phyloP scores from a whole-genome alignment of 805 yeast genomes.

The Teunomyces pallodes region DNA sequence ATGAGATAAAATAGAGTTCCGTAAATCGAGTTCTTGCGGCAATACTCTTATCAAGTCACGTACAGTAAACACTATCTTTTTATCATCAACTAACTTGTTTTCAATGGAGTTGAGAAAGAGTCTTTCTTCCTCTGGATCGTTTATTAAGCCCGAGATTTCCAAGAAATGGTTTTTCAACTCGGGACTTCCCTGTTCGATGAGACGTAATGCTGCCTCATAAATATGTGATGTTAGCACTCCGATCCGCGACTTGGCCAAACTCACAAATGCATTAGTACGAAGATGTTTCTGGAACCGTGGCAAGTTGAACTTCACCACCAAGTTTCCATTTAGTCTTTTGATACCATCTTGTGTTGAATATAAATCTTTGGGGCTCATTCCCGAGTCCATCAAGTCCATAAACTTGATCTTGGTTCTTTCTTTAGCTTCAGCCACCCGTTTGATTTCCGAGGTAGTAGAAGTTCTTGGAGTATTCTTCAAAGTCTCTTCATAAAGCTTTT shows the following conservation, averaged over 20 bases:
- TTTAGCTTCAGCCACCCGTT: slow-evolving; percentile 57
- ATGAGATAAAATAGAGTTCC: slow-evolving; percentile 44
- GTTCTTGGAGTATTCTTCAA: slow-evolving; percentile 35
- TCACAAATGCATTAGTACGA: slow-evolving; percentile 62
- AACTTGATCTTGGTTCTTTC: slow-evolving; percentile 45
- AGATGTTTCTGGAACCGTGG: slow-evolving; percentile 64
- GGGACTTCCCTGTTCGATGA: slow-evolving; percentile 58
- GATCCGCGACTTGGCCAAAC: slow-evolving; percentile 61
- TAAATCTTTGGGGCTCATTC: slow-evolving; percentile 23
- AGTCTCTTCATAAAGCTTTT: slow-evolving; percentile 32
- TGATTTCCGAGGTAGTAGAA: slow-evolving; percentile 38
- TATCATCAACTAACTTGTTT: slow-evolving; percentile 31
- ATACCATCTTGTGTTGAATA: slow-evolving; percentile 29
- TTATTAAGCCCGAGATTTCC: slow-evolving; percentile 47
- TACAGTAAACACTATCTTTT: slow-evolving; percentile 33
- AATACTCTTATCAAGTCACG: slow-evolving; percentile 34
- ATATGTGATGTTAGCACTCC: slow-evolving; percentile 68
- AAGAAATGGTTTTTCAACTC: slow-evolving; percentile 38
- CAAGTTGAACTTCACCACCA: slow-evolving; percentile 60
- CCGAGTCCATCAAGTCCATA: slow-evolving; percentile 31
- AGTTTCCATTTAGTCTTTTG: slow-evolving; percentile 45
- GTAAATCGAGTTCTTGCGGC: slow-evolving; percentile 42
- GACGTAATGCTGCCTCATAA: slow-evolving; percentile 54
- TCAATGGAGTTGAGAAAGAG: slow-evolving; percentile 27
- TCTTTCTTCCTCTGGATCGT: slow-evolving; percentile 45